phyloP scores from a whole-genome alignment of 176 grass and related monocot genomes.

The bread wheat (Triticum aestivum) region IWGSC_CS_RefSeq_v2.1 NC_057807.1:524895820-524896319 shows the following conservation, averaged over 20 bases:
- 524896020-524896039: too few relatives aligned
- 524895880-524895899: too few relatives aligned
- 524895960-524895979: too few relatives aligned
- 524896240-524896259: slow-evolving; percentile 17
- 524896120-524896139: slow-evolving; percentile 48
- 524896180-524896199: slow-evolving; percentile 40
- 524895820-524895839: too few relatives aligned
- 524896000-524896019: too few relatives aligned
- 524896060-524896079: slow-evolving; percentile 12
- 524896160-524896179: slow-evolving; percentile 37
- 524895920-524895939: too few relatives aligned
- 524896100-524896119: slow-evolving; percentile 31
- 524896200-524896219: slow-evolving; percentile 39
- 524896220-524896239: slow-evolving; percentile 34
- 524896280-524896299: slow-evolving; percentile 22
- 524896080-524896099: neutral
- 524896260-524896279: slow-evolving; percentile 10
- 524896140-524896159: slow-evolving; percentile 46
- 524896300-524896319: slow-evolving; percentile 15
- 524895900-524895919: too few relatives aligned
- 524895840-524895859: too few relatives aligned
- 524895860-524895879: too few relatives aligned
- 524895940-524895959: too few relatives aligned
- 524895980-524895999: too few relatives aligned
- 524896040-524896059: too few relatives aligned